Percentiles rank a stretch among this genome's conserved stretches.
phyloP scores from a whole-genome alignment of 768 basidiomycete species.

The Termitomyces sp. region DNA sequence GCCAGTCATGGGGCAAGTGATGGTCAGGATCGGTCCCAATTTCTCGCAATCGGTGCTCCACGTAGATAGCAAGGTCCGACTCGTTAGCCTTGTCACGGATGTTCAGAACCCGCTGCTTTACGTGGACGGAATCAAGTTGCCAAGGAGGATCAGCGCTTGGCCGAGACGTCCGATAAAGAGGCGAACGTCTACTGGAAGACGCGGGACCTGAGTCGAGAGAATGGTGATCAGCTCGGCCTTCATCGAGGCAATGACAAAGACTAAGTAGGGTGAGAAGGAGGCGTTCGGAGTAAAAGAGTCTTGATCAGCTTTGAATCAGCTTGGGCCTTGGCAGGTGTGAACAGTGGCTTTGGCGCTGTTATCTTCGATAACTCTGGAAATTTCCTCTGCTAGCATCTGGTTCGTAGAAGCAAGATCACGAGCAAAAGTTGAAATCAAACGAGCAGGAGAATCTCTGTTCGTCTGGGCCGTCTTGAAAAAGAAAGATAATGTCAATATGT shows the following conservation, averaged over 20 bases:
- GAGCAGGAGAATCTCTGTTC: not conserved
- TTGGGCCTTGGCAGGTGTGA: too few relatives aligned
- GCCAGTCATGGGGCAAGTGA: not conserved
- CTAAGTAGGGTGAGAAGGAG: not conserved
- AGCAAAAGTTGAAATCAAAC: too few relatives aligned
- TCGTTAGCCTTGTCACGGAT: not conserved
- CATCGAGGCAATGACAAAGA: not conserved
- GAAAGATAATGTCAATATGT: not conserved
- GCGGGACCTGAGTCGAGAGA: not conserved
- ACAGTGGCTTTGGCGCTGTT: not conserved
- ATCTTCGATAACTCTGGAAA: not conserved
- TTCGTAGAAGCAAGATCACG: too few relatives aligned
- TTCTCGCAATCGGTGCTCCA: not conserved
- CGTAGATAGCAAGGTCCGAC: not conserved
- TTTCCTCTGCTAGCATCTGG: not conserved
- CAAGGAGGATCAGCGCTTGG: slow-evolving; percentile 1
- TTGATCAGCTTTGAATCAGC: not conserved
- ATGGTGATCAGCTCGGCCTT: not conserved
- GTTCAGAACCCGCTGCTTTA: not conserved
- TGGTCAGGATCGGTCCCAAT: not conserved
- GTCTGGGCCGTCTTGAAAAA: not conserved
- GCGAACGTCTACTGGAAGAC: not conserved
- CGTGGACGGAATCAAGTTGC: not conserved
- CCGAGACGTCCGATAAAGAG: not conserved
- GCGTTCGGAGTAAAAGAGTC: not conserved